phyloP scores from a whole-genome alignment of 768 basidiomycete species.

The Fibroporia radiculosa region DNA sequence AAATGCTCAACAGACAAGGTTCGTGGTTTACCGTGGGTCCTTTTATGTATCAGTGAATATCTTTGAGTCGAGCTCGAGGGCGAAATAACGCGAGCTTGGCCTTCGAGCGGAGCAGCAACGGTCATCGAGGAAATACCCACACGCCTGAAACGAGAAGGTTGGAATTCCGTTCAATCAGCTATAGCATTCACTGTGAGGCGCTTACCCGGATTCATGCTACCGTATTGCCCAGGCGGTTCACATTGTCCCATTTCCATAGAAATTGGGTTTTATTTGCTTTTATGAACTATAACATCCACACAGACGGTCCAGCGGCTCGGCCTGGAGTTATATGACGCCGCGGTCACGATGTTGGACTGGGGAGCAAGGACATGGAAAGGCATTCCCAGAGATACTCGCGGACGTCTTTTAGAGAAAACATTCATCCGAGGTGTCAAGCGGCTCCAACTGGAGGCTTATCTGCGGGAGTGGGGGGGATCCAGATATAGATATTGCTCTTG shows the following conservation, averaged over 20 bases:
- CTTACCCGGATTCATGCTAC: neutral
- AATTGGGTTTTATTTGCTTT: neutral
- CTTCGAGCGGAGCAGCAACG: conserved; percentile 23
- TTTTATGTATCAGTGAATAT: neutral
- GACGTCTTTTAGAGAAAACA: conserved; percentile 31
- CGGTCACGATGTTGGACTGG: conserved; percentile 15
- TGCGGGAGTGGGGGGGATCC: neutral
- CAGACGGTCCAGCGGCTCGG: neutral
- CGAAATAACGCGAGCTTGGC: conserved; percentile 25
- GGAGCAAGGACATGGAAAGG: conserved; percentile 25
- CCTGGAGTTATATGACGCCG: conserved; percentile 8
- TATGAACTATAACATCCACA: neutral
- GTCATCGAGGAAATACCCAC: conserved; percentile 27
- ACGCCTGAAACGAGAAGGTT: conserved; percentile 16
- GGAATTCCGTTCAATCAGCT: conserved; percentile 21
- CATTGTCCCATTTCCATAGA: neutral
- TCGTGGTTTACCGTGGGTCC: neutral
- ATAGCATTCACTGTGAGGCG: conserved; percentile 11
- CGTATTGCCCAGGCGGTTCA: neutral
- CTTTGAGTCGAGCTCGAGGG: conserved; percentile 27
- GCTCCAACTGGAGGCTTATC: conserved; percentile 24
- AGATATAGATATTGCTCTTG: neutral
- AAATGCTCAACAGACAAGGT: conserved; percentile 33
- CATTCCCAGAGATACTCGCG: conserved; percentile 27
- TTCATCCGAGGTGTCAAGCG: conserved; percentile 33